Conservation (phyloP, 2,329 filamentous ascomycete genomes). For the Sporothrix pseudoabietina region DNA sequence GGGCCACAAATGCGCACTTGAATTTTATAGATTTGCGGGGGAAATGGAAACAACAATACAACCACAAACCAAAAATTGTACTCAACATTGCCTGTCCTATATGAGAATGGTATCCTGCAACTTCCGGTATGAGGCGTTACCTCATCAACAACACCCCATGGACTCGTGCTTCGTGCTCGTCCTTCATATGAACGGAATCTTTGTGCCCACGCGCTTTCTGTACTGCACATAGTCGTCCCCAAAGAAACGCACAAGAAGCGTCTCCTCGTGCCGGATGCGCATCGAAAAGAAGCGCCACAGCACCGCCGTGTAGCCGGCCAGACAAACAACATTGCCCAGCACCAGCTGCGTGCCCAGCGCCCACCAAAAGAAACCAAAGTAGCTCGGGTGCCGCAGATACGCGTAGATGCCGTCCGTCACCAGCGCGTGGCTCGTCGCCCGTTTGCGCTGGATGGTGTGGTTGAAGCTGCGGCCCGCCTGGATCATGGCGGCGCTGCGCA, state of each 20-base stretch:
- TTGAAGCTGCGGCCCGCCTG: conserved; percentile 92
- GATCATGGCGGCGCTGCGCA: conserved; percentile 82
- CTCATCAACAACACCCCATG: too few species aligned
- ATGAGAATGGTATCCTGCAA: background rate
- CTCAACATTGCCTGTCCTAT: background rate
- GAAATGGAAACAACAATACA: background rate
- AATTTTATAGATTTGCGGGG: background rate
- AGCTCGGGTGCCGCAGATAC: conserved; percentile 79
- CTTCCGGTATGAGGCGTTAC: background rate
- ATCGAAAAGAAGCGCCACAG: conserved; percentile 83
- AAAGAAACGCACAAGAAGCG: conserved; percentile 77
- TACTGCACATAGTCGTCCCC: conserved; percentile 79
- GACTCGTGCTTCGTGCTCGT: background rate
- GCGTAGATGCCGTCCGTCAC: conserved; percentile 81
- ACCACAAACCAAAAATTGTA: background rate
- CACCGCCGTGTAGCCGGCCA: conserved; percentile 70
- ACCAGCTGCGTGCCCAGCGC: conserved; percentile 90
- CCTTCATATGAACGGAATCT: conserved; percentile 73
- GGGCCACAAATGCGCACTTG: too few species aligned
- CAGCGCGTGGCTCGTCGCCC: conserved; percentile 70
- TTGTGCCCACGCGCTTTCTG: conserved; percentile 67
- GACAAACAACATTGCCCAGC: conserved; percentile 80
- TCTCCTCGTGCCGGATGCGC: conserved; percentile 78
- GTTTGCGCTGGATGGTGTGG: conserved; percentile 75
- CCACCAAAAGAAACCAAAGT: conserved; percentile 99